These are phyloP conservation scores for Geotrichum siamense DNA, from an alignment of 1,139 yeast species.

Conservation along the genomic window DNA sequence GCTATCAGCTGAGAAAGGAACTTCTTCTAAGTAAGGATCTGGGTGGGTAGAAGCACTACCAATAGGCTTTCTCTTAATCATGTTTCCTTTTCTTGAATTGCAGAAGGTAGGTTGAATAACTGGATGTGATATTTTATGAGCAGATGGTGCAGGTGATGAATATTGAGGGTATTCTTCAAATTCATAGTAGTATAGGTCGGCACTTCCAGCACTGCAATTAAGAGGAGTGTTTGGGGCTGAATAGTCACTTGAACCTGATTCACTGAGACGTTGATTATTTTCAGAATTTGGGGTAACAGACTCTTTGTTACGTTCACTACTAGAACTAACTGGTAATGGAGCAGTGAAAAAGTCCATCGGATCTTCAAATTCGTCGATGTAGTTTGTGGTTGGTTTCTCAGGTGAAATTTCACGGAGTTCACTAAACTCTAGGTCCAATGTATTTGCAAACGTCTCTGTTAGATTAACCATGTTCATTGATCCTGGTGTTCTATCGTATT, in stretches of 20 bases:
- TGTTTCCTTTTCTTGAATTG: constrained; percentile 19
- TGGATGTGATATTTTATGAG: constrained; percentile 13
- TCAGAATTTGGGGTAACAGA: background rate
- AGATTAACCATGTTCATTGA: constrained; percentile 11
- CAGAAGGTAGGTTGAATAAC: constrained; percentile 11
- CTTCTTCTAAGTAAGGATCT: constrained; percentile 15
- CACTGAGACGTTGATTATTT: constrained; percentile 1
- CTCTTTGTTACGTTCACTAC: no score
- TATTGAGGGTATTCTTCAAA: constrained; percentile 4
- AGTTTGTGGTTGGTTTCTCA: constrained; percentile 5
- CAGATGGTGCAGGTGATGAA: constrained; percentile 13
- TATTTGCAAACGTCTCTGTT: no score
- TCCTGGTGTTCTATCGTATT: constrained; percentile 6
- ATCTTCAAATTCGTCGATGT: constrained; percentile 10
- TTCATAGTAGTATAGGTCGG: constrained; percentile 5
- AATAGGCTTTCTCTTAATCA: constrained; percentile 23
- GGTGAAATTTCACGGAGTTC: constrained; percentile 16
- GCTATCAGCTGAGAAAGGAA: constrained; percentile 29
- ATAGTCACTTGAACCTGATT: constrained; percentile 11
- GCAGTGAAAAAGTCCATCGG: constrained; percentile 14
- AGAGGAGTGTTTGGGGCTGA: constrained; percentile 6
- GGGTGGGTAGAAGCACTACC: constrained; percentile 14
- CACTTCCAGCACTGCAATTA: constrained; percentile 4
- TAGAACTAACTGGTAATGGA: constrained; percentile 13
- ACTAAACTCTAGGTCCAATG: constrained; percentile 10